phyloP scores from a whole-genome alignment of 2,329 filamentous ascomycete species.

The Diaporthe sp. region DNA sequence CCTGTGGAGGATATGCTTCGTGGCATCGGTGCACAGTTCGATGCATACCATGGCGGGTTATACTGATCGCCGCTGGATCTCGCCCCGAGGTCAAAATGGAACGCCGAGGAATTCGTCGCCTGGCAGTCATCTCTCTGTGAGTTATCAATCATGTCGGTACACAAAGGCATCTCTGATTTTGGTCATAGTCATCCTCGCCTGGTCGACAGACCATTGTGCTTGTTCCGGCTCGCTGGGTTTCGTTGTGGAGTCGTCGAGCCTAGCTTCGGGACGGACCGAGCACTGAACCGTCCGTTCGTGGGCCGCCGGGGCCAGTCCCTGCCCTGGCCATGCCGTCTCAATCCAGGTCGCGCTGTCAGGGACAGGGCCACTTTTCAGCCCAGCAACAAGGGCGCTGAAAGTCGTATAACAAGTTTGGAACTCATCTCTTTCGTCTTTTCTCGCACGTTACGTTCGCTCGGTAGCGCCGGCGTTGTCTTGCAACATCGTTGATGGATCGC shows the following conservation, averaged over 20 bases:
- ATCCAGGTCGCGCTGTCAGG: background rate
- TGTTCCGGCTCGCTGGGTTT: background rate
- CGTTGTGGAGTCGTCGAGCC: background rate
- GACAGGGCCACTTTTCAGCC: background rate
- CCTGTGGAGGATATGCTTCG: background rate
- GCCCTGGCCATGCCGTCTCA: background rate
- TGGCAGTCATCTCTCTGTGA: background rate
- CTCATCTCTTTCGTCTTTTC: background rate
- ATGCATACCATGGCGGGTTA: background rate
- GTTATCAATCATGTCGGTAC: background rate
- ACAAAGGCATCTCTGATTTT: background rate
- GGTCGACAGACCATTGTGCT: background rate
- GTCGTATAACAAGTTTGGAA: background rate
- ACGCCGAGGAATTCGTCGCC: background rate
- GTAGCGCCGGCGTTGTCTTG: background rate
- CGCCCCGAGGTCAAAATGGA: too few relatives aligned
- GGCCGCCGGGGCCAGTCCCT: background rate
- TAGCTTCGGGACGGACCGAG: slow-evolving; percentile 23
- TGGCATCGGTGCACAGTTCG: slow-evolving; percentile 23
- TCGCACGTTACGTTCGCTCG: background rate
- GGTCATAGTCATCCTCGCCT: background rate
- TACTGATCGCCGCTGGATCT: background rate
- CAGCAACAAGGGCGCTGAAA: background rate
- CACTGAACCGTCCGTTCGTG: background rate
- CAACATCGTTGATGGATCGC: background rate